Evolutionary conservation across 805 yeast genomes (phyloP), one percentile per base, ranked within the genome.

Genomic region (Ogataea pini): DNA sequence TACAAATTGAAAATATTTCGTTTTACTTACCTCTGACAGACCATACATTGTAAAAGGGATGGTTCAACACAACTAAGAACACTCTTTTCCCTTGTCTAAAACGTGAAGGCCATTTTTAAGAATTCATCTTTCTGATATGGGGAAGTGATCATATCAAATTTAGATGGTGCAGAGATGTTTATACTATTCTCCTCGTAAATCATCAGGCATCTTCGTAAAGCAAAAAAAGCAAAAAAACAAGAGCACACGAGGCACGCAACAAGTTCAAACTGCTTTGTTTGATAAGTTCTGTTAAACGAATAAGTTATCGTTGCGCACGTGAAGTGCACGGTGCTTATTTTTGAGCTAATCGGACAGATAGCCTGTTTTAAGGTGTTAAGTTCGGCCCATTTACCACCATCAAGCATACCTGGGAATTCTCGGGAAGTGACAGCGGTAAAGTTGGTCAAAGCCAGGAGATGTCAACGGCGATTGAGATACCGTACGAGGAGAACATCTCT

Each of bases 11-110:
- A 7, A 20, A 34, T 10, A 9, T 4, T 7, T 17, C 7, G 5
- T 18, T 4, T 14, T 3, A 57, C 67, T 29, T 59, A 65, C 70
- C 47, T 63, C 64, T 13, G 64, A 56, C 31, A 65, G 34, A 13
- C 59, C 60, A 33, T 47, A 36, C 60, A 57, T 57, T 7, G 34
- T n/a, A n/a, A 31, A 22, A 14, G 18, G 4, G 36, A 17, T 4
- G n/a, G 36, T 32, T 4, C 14, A 28, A 22, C 25, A 22, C n/a
- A n/a, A n/a, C n/a, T n/a, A n/a, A n/a, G n/a, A n/a, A n/a, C n/a
- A n/a, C n/a, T n/a, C n/a, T n/a, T n/a, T n/a, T n/a, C n/a, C n/a
- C n/a, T n/a, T n/a, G n/a, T n/a, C n/a, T n/a, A n/a, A n/a, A n/a
- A n/a, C n/a, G n/a, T n/a, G n/a, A n/a, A n/a, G n/a, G n/a, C n/a